Percentiles rank a stretch among this genome's conserved stretches.
Conservation (phyloP, 1,284 basidiomycete genomes). For the Sphagnurus paluster region DNA sequence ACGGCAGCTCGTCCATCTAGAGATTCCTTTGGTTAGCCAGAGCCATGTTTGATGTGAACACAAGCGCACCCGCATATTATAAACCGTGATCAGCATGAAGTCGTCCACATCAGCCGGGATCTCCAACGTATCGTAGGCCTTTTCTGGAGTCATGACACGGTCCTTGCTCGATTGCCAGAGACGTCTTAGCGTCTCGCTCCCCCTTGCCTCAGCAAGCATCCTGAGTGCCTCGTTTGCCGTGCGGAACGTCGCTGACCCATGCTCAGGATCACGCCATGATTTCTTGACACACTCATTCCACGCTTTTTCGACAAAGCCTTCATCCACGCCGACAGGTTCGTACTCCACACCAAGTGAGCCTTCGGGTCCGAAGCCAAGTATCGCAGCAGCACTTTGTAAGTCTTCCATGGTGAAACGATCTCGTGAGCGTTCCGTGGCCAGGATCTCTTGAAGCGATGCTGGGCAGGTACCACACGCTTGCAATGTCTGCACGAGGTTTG, state of each 20-base stretch:
- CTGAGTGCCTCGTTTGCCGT: conserved; percentile 65
- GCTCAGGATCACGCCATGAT: conserved; percentile 56
- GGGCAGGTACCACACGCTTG: conserved; percentile 43
- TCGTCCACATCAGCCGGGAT: conserved; percentile 74
- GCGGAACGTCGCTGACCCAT: conserved; percentile 43
- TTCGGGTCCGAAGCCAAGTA: conserved; percentile 68
- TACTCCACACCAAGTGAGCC: conserved; percentile 61
- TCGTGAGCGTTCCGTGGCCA: conserved; percentile 60
- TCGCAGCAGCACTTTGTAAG: conserved; percentile 39
- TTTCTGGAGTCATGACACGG: conserved; percentile 65
- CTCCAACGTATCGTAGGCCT: conserved; percentile 75
- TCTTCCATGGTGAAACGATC: conserved; percentile 63
- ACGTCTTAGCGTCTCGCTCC: conserved; percentile 47
- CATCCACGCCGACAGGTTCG: conserved; percentile 58
- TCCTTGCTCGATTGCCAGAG: conserved; percentile 56
- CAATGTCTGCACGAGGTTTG: conserved; percentile 49
- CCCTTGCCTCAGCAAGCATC: conserved; percentile 60
- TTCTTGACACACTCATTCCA: conserved; percentile 64
- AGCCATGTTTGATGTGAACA: no score
- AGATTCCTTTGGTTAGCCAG: no score
- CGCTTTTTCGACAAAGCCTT: conserved; percentile 66
- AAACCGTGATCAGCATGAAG: conserved; percentile 72
- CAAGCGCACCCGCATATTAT: conserved; percentile 68
- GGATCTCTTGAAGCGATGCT: conserved; percentile 51
- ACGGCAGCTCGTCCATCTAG: conserved; percentile 71